Evolutionary conservation across 768 basidiomycete genomes (phyloP), one percentile per base, ranked within the genome.

Genomic region (Russula virescens): DNA sequence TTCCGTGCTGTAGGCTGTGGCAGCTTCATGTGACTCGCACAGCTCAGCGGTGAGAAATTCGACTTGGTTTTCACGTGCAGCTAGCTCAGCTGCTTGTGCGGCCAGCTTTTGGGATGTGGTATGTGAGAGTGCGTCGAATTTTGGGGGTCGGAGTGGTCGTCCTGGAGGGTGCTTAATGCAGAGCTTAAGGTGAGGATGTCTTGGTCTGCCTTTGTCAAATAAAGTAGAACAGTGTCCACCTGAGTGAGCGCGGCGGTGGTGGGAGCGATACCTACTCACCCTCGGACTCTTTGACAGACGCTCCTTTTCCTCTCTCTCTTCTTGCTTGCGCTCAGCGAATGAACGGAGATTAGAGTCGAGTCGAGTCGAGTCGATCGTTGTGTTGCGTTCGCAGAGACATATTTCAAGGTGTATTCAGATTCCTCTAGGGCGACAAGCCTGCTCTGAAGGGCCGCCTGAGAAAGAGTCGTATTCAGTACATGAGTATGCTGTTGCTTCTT

Each of bases 331-430:
- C 65, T 89, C 87, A 0, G 84, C 75, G 54, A 89, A 77, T 76
- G 79, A 89, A 18, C 87, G 75, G 34, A 88, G 74, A 69, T 91
- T 89, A 19, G 80, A 75, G 68, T 90, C 87, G 11, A 92, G 76
- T 48, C 83, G 74, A n/a, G n/a, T n/a, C n/a, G n/a, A n/a, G 45
- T 88, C 87, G 35, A 91, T 79, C 31, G 75, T 71, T 1, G 77
- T 66, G 1, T 88, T 85, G 69, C 81, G 83, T 72, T 90, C 85
- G 35, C 84, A 77, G 5, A 90, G 74, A 69, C 85, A 84, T 18
- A 79, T 78, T 70, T 90, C 87, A 43, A 89, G 73, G 45, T 89
- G 86, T 26, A 80, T 73, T 63, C 83, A 84, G 13, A 81, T 75
- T 84, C 80, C 63, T 88, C 83, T 0, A 82, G 78, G 4, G 84